Conservation (phyloP, 176 grass and related monocot species). For the Typha latifolia region DNA sequence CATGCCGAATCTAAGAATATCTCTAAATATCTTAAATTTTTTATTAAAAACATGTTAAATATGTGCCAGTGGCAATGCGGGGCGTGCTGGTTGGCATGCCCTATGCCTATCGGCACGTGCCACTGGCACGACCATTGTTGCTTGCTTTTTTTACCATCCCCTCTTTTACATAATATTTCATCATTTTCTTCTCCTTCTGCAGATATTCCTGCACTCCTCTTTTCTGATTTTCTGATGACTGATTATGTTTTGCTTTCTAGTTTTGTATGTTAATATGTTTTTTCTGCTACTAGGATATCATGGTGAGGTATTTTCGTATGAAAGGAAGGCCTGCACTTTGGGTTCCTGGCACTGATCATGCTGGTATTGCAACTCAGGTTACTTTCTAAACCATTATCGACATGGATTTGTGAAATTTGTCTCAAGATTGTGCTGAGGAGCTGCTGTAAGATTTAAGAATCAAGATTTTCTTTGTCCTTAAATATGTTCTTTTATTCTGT, state of each 20-base stretch:
- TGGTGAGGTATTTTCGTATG: slow-evolving; percentile 95
- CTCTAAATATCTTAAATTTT: no score
- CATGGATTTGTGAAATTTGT: not conserved
- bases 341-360: slow-evolving; percentile 97
- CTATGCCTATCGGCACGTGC: no score
- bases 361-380: slow-evolving; percentile 98
- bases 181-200: no score
- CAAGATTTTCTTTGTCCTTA: not conserved
- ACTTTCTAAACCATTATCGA: slow-evolving; percentile 3
- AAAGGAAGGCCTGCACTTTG: slow-evolving; percentile 92
- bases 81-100: no score
- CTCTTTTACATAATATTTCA: no score
- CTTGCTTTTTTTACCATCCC: no score
- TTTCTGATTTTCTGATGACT: not conserved
- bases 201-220: no score
- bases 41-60: no score
- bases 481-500: not conserved
- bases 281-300: slow-evolving; percentile 83
- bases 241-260: slow-evolving; percentile 15
- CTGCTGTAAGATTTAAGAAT: not conserved
- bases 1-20: no score
- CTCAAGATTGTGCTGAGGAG: no score
- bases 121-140: no score
- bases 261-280: slow-evolving; percentile 4
- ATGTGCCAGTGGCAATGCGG: no score